These are phyloP conservation scores for Suillus subalutaceus DNA, from an alignment of 768 basidiomycete species.

Conservation along the genomic window DNA sequence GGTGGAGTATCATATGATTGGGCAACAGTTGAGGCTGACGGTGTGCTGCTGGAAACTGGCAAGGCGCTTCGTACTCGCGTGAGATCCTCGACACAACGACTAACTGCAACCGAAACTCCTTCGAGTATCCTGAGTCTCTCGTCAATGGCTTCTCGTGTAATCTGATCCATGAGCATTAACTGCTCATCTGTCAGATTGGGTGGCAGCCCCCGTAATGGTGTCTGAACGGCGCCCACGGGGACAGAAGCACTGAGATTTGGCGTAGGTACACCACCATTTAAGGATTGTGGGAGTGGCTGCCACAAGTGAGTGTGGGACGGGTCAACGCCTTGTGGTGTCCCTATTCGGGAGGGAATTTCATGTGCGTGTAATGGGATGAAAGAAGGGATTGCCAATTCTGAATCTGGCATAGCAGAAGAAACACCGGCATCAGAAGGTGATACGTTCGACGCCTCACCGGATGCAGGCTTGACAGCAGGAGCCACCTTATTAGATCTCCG, in stretches of 20 bases:
- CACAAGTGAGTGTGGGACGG: neutral
- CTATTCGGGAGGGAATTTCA: neutral
- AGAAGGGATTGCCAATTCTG: neutral
- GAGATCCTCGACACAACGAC: constrained; percentile 78
- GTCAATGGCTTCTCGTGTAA: constrained; percentile 83
- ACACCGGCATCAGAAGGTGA: neutral
- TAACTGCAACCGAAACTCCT: constrained; percentile 73
- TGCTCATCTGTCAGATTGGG: constrained; percentile 60
- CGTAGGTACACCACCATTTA: neutral
- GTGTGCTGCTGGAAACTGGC: constrained; percentile 39
- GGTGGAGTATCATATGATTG: neutral
- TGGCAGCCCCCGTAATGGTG: constrained; percentile 1
- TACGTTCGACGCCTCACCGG: neutral
- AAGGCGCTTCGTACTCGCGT: constrained; percentile 74
- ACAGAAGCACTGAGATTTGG: neutral
- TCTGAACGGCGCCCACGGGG: constrained; percentile 2
- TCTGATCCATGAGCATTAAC: constrained; percentile 60
- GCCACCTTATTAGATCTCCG: neutral
- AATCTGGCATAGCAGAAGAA: neutral
- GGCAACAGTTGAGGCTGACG: neutral
- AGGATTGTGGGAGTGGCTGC: constrained; percentile 17
- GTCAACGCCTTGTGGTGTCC: neutral
- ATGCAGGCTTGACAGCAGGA: neutral
- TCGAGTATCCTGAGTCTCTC: constrained; percentile 81
- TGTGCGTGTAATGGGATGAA: constrained; percentile 5